A percentile compares a stretch with the other conserved stretches of the same genome.
Evolutionary conservation across 1,284 basidiomycete species (phyloP).

Genomic region (Ceratobasidium sp.): DNA sequence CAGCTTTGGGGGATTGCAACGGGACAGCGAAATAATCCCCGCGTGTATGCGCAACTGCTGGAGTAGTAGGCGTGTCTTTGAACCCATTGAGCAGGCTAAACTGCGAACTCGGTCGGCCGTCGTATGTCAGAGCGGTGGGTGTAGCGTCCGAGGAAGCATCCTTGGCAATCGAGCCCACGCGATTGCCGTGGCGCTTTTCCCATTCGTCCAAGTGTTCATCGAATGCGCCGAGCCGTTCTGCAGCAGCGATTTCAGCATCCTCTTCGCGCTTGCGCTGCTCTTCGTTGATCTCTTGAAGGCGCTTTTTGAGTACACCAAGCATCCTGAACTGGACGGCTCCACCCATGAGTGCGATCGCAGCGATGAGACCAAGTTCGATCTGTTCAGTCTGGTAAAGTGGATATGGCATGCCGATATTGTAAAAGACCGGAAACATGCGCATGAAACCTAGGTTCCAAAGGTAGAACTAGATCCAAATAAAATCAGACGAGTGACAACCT

Average conservation of each 20-base stretch:
- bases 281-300: slow-evolving; percentile 78
- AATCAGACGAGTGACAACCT: slow-evolving; percentile 3
- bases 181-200: slow-evolving; percentile 82
- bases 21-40: slow-evolving; percentile 72
- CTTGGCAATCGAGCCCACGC: slow-evolving; percentile 44
- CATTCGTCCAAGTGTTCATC: slow-evolving; percentile 80
- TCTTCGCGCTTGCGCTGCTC: slow-evolving; percentile 78
- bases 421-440: slow-evolving; percentile 77
- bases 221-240: slow-evolving; percentile 71
- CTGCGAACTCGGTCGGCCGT: slow-evolving; percentile 30
- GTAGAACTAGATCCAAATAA: slow-evolving; percentile 71
- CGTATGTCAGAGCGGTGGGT: slow-evolving; percentile 11
- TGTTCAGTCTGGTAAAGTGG: slow-evolving; percentile 90
- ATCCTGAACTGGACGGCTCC: slow-evolving; percentile 91
- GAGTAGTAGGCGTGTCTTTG: slow-evolving; percentile 54
- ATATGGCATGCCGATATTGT: slow-evolving; percentile 68
- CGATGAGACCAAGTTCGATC: slow-evolving; percentile 90
- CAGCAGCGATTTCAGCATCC: slow-evolving; percentile 77
- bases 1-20: slow-evolving; percentile 64
- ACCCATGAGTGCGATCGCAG: slow-evolving; percentile 84
- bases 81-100: slow-evolving; percentile 17
- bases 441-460: slow-evolving; percentile 91
- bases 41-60: slow-evolving; percentile 67
- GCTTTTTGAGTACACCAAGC: slow-evolving; percentile 76
- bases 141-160: slow-evolving; percentile 35